These are phyloP conservation scores for Calycina herbarum DNA, from an alignment of 2,329 filamentous ascomycete species.

Conservation along the genomic window DNA sequence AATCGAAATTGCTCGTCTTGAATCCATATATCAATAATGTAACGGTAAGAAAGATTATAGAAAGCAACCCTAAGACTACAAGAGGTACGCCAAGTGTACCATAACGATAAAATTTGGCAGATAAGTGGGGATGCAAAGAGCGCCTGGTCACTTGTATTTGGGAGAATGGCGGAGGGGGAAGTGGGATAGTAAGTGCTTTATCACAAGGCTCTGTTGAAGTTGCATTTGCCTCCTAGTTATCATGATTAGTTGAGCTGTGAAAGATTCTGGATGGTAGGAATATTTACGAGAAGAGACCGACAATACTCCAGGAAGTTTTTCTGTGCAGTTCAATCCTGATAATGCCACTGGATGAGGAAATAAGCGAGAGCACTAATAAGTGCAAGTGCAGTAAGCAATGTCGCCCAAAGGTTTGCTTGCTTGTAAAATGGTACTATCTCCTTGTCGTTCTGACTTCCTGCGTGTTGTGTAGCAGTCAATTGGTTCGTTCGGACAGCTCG, in stretches of 20 bases:
- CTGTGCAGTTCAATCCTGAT: not conserved
- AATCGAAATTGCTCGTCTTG: not conserved
- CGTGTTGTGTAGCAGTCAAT: not conserved
- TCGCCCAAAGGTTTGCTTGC: not conserved
- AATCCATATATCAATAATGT: not conserved
- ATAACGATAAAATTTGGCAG: not conserved
- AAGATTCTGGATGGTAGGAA: no score
- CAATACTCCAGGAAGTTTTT: not conserved
- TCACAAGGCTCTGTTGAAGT: not conserved
- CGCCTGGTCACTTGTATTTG: not conserved
- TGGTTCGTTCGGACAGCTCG: not conserved
- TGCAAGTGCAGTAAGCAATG: not conserved
- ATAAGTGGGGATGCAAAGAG: not conserved
- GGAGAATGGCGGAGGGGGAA: not conserved
- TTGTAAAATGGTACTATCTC: not conserved
- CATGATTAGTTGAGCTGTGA: not conserved
- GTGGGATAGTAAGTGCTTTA: not conserved
- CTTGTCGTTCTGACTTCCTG: not conserved
- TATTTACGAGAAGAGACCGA: not conserved
- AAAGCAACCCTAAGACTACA: not conserved
- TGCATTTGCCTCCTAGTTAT: not conserved
- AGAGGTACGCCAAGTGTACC: not conserved
- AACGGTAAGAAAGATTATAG: not conserved
- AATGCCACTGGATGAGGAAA: not conserved
- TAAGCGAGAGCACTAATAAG: not conserved